Conservation (phyloP, 2,329 filamentous ascomycete genomes). For the Venturia asperata region DNA sequence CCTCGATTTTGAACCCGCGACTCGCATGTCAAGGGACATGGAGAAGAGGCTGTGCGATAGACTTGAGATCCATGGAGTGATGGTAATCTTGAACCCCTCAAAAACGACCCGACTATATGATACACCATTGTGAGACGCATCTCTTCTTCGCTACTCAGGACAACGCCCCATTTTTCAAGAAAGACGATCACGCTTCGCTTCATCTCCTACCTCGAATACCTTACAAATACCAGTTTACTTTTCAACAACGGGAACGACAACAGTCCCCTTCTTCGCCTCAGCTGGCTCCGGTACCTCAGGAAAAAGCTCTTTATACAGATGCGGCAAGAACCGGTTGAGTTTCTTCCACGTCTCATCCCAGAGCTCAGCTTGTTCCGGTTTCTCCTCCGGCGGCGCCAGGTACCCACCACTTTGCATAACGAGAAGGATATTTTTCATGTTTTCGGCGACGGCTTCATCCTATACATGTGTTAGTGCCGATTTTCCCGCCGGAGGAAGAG, state of each 20-base stretch:
- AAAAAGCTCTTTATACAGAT: constrained; percentile 53
- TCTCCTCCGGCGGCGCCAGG: constrained; percentile 60
- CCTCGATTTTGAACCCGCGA: too few relatives aligned
- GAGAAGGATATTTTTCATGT: constrained; percentile 88
- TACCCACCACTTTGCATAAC: constrained; percentile 91
- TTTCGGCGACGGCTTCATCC: constrained; percentile 93
- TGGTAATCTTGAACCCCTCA: too few relatives aligned
- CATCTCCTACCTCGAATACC: not conserved
- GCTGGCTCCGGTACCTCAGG: constrained; percentile 34
- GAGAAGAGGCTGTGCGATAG: too few relatives aligned
- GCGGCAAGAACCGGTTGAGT: constrained; percentile 53
- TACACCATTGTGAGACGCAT: too few relatives aligned
- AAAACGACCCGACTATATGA: too few relatives aligned
- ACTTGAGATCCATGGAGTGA: too few relatives aligned
- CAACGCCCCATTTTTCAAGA: too few relatives aligned
- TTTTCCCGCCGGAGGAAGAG: not conserved
- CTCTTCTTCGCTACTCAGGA: too few relatives aligned
- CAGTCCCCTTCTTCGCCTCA: not conserved
- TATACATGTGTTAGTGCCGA: constrained; percentile 32
- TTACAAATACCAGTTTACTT: not conserved
- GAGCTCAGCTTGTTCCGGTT: constrained; percentile 44
- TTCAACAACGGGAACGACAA: not conserved
- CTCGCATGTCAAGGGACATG: too few relatives aligned
- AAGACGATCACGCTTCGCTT: too few relatives aligned
- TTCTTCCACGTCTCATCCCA: constrained; percentile 57